phyloP scores from a whole-genome alignment of 2,329 filamentous ascomycete species.

The Botrytis medusae region DNA sequence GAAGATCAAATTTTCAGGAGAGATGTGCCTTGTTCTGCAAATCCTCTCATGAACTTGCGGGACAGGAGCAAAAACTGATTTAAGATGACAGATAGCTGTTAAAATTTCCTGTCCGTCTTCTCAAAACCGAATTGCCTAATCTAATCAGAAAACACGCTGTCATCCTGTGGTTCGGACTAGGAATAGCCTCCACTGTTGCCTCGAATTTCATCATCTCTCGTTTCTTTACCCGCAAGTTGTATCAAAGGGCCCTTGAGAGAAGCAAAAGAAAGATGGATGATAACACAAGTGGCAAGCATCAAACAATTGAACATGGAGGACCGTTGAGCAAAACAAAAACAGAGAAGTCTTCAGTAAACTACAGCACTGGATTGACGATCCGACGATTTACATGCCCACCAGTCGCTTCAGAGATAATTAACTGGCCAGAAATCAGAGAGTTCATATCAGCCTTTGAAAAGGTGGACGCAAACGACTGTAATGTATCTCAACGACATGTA shows the following conservation, averaged over 20 bases:
- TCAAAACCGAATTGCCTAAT: not conserved
- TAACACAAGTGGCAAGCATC: not conserved
- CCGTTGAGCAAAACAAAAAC: too few relatives aligned
- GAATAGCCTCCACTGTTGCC: not conserved
- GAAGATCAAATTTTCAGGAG: not conserved
- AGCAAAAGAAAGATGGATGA: fast-evolving
- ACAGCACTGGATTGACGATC: not conserved
- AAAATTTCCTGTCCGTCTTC: not conserved
- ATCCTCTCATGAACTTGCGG: not conserved
- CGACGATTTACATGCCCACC: not conserved
- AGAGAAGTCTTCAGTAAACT: not conserved
- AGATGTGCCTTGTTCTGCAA: not conserved
- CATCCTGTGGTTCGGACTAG: not conserved
- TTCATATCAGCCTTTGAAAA: not conserved
- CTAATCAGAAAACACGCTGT: not conserved
- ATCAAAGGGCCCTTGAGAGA: not conserved
- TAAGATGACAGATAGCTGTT: not conserved
- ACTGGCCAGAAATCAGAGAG: not conserved
- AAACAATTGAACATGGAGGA: not conserved
- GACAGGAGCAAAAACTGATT: not conserved
- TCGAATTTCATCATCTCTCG: not conserved
- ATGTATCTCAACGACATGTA: not conserved
- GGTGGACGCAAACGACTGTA: not conserved
- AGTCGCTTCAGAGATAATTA: not conserved
- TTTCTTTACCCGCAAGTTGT: not conserved